Conservation (phyloP, 179 eudicot genomes). For the Spergularia azorica region DNA sequence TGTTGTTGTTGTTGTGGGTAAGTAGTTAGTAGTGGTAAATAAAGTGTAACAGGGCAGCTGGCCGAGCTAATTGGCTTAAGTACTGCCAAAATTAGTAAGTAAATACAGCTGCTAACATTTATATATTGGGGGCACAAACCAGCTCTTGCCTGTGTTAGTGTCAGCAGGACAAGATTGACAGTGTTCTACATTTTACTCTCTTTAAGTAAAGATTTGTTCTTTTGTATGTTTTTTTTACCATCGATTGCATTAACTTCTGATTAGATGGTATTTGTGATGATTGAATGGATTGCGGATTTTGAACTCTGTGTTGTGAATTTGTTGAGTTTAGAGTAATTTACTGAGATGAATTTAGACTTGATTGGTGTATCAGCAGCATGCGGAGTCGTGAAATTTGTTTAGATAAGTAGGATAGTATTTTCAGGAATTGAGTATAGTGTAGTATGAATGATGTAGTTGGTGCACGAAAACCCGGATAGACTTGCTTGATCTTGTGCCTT, state of each 20-base stretch:
- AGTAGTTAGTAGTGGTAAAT: not conserved
- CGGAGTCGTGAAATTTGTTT: not conserved
- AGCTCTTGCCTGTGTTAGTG: slow-evolving; percentile 39
- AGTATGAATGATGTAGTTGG: not conserved
- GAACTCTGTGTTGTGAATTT: not conserved
- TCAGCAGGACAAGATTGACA: slow-evolving; percentile 32
- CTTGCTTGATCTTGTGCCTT: not conserved
- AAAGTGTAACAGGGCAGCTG: slow-evolving; percentile 25
- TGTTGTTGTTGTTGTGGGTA: not conserved
- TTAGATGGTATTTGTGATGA: not conserved
- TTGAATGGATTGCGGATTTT: not conserved
- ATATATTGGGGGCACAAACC: slow-evolving; percentile 24
- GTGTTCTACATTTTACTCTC: slow-evolving; percentile 24
- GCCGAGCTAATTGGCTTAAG: slow-evolving; percentile 41
- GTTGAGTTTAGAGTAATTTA: not conserved
- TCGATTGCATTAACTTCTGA: not conserved
- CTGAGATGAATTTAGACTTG: not conserved
- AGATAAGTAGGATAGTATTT: not conserved
- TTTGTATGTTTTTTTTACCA: too few species aligned
- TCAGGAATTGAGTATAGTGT: not conserved
- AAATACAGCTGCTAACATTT: slow-evolving; percentile 30
- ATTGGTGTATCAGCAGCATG: too few species aligned
- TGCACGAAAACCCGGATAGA: not conserved
- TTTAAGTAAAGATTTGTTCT: not conserved
- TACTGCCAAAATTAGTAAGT: slow-evolving; percentile 34